Evolutionary conservation across 805 yeast genomes (phyloP).

Genomic region (Spathaspora passalidarum): DNA sequence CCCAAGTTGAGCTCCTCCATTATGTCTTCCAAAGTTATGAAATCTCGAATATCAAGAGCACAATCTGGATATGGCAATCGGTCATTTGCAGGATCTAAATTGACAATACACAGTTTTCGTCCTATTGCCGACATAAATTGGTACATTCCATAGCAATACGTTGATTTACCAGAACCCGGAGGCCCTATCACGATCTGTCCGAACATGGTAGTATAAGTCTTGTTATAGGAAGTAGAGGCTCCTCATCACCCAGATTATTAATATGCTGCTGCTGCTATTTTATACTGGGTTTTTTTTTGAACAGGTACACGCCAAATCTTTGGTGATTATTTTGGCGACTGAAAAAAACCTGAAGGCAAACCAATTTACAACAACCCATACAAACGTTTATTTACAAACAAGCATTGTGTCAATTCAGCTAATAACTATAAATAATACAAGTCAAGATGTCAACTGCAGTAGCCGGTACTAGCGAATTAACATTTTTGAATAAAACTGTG

Average conservation of each 20-base stretch:
- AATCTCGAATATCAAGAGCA: constrained; percentile 76
- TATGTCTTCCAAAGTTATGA: constrained; percentile 69
- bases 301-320: background rate
- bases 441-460: constrained; percentile 3
- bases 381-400: no score
- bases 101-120: constrained; percentile 76
- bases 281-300: background rate
- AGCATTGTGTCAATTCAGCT: no score
- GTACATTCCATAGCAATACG: constrained; percentile 88
- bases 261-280: no score
- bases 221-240: background rate
- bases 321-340: background rate
- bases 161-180: constrained; percentile 96
- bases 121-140: constrained; percentile 96
- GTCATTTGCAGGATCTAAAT: constrained; percentile 92
- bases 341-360: constrained; percentile 1
- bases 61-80: constrained; percentile 59
- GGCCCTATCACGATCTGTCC: constrained; percentile 97
- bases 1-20: constrained; percentile 74
- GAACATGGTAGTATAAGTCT: constrained; percentile 38
- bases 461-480: constrained; percentile 20
- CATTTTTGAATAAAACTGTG: constrained; percentile 54
- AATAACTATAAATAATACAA: constrained; percentile 2
- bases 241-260: no score
- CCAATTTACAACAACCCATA: no score